Conservation (phyloP, 495 filamentous ascomycete genomes). For the Penicillium parvum region DNA sequence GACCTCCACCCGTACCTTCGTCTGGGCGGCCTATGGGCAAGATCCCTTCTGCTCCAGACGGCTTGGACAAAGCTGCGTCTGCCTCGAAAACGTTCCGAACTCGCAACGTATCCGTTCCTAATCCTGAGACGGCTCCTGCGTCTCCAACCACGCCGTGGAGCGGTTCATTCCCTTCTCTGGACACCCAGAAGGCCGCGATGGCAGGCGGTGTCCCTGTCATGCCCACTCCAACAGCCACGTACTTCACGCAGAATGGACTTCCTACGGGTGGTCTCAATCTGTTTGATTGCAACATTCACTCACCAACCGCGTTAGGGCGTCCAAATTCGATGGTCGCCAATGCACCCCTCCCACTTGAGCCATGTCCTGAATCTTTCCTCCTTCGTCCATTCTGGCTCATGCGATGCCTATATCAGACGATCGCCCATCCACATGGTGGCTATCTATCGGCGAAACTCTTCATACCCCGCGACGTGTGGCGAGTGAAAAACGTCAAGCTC, state of each 20-base stretch:
- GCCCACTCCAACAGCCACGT: conserved; percentile 62
- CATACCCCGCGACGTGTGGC: conserved; percentile 88
- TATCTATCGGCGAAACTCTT: conserved; percentile 90
- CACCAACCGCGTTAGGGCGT: conserved; percentile 60
- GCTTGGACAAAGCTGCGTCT: conserved; percentile 72
- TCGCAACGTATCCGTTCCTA: conserved; percentile 71
- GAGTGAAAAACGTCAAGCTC: conserved; percentile 87
- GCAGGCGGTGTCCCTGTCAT: conserved; percentile 54
- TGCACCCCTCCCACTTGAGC: conserved; percentile 74
- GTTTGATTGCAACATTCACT: conserved; percentile 82
- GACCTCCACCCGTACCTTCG: conserved; percentile 37
- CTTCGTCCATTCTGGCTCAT: conserved; percentile 96
- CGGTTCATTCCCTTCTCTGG: conserved; percentile 57
- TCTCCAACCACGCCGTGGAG: conserved; percentile 74
- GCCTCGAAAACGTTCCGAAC: conserved; percentile 66
- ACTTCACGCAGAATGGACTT: conserved; percentile 51
- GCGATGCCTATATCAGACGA: conserved; percentile 86
- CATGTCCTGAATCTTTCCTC: conserved; percentile 81
- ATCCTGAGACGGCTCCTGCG: conserved; percentile 59
- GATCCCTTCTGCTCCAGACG: conserved; percentile 49
- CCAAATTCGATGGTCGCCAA: conserved; percentile 56
- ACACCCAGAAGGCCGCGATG: conserved; percentile 41
- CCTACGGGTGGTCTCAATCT: conserved; percentile 69
- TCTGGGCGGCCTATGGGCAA: conserved; percentile 47
- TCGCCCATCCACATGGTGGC: conserved; percentile 84